Evolutionary conservation across 2,329 filamentous ascomycete genomes (phyloP), one percentile per base, ranked within the genome.

Genomic region (Berkeleyomyces basicola): DNA sequence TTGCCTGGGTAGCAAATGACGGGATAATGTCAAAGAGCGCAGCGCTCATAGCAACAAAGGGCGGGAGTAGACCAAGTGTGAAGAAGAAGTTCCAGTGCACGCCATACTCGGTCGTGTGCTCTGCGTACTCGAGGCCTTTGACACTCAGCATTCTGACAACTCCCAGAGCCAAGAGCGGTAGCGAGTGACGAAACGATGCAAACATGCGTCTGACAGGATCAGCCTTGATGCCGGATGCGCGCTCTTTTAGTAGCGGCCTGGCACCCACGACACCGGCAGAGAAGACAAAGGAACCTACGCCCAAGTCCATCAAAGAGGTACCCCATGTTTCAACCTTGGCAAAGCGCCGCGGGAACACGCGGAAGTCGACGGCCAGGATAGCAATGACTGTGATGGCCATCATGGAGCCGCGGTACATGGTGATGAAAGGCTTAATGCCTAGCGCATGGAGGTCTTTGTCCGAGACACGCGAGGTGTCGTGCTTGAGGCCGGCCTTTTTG

Each of bases 51-150:
- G 92, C 90, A 61, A 95, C 84, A 69, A 95, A 95, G 0, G 91
- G 91, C 0, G 92, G 90, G 33, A 99, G 76, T 58, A 96, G 81
- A 4, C 85, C 91, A 7, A 99, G 78, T 0, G 93, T 99, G 74
- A 97, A 97, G 79, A 99, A 99, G 74, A 99, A 99, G 73, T 99
- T 99, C 93, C 93, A 99, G 73, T 99, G 93, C 7, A 99, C 89
- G 51, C 93, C 93, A 70, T 99, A 99, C 71, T 99, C 93, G 11
- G 89, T 90, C 64, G 96, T 90, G 75, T 99, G 93, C 72, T 99
- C 93, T 2, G 91, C 91, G 71, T 99, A 99, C 71, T 97, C 90
- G 39, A 96, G 77, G 5, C 89, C 88, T 74, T 99, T 99, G 70
- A 97, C 91, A 68, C 85, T 95, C 67, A 90, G 83, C 33, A 97